A percentile compares a stretch with the other conserved stretches of the same genome.
Evolutionary conservation across 2,329 filamentous ascomycete genomes (phyloP).

Genomic region (Akanthomyces uredinophilus): DNA sequence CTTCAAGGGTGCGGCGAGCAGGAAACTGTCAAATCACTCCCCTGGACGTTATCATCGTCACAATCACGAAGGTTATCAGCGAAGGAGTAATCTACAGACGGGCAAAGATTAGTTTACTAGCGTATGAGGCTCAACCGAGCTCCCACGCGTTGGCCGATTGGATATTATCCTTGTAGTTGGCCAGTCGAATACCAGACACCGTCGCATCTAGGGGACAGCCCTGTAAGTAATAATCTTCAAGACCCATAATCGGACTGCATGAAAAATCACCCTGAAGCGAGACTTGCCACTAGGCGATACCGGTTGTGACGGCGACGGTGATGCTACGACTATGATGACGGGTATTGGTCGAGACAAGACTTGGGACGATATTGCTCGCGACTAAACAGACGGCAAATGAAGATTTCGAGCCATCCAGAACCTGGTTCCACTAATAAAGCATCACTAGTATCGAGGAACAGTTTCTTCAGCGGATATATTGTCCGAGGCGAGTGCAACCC

Average conservation of each 20-base stretch:
- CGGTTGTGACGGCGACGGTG: background rate
- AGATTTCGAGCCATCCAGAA: background rate
- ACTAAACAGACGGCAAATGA: background rate
- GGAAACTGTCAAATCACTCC: background rate
- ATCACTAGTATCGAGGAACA: background rate
- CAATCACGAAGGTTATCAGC: too few relatives aligned
- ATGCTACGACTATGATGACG: background rate
- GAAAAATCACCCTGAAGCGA: background rate
- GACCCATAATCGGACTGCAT: background rate
- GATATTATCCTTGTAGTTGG: background rate
- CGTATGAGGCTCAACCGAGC: background rate
- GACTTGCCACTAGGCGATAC: background rate
- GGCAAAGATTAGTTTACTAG: background rate
- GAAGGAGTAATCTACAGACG: background rate
- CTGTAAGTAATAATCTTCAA: background rate
- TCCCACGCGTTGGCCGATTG: background rate
- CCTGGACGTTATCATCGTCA: too few relatives aligned
- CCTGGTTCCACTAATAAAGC: background rate
- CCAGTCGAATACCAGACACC: background rate
- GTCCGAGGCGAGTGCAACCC: background rate
- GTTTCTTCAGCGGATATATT: slow-evolving; percentile 1
- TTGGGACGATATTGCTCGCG: too few relatives aligned
- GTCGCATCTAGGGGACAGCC: background rate
- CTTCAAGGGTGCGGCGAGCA: background rate
- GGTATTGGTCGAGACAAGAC: background rate